phyloP scores from a whole-genome alignment of 805 yeast genomes.

The Saccharomycopsis fodiens region DNA sequence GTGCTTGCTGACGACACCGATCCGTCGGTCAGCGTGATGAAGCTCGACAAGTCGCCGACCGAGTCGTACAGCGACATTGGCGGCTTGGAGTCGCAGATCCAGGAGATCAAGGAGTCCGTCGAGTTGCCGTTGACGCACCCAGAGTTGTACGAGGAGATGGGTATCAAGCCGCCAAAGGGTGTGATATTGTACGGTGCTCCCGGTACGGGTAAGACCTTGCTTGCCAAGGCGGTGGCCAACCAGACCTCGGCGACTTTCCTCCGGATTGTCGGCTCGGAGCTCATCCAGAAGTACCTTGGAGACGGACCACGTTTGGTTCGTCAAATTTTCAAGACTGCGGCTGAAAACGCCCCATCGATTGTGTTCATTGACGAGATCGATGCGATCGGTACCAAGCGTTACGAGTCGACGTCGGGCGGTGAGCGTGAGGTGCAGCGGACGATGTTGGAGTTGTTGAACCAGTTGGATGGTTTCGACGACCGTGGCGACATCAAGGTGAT shows the following conservation, averaged over 20 bases:
- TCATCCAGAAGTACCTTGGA: slow-evolving; percentile 93
- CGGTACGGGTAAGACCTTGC: slow-evolving; percentile 92
- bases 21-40: slow-evolving; percentile 97
- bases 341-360: slow-evolving; percentile 96
- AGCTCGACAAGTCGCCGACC: slow-evolving; percentile 94
- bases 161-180: slow-evolving; percentile 97
- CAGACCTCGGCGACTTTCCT: slow-evolving; percentile 95
- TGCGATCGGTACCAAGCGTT: slow-evolving; percentile 98
- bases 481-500: slow-evolving; percentile 91
- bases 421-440: slow-evolving; percentile 98
- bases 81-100: slow-evolving; percentile 91
- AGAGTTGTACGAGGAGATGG: slow-evolving; percentile 96
- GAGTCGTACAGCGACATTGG: slow-evolving; percentile 97
- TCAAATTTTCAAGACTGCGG: slow-evolving; percentile 93
- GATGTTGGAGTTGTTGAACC: slow-evolving; percentile 91
- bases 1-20: slow-evolving; percentile 97
- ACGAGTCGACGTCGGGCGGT: slow-evolving; percentile 77
- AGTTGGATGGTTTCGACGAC: slow-evolving; percentile 92
- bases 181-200: slow-evolving; percentile 96
- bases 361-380: slow-evolving; percentile 98
- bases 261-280: slow-evolving; percentile 94
- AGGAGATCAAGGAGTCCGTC: slow-evolving; percentile 95
- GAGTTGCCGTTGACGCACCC: slow-evolving; percentile 96
- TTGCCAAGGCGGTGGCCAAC: slow-evolving; percentile 97
- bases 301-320: slow-evolving; percentile 95